Percentiles rank a stretch among this genome's conserved stretches.
Conservation (phyloP, 2,329 filamentous ascomycete genomes). For the Sarocladiaceae sp. region DNA sequence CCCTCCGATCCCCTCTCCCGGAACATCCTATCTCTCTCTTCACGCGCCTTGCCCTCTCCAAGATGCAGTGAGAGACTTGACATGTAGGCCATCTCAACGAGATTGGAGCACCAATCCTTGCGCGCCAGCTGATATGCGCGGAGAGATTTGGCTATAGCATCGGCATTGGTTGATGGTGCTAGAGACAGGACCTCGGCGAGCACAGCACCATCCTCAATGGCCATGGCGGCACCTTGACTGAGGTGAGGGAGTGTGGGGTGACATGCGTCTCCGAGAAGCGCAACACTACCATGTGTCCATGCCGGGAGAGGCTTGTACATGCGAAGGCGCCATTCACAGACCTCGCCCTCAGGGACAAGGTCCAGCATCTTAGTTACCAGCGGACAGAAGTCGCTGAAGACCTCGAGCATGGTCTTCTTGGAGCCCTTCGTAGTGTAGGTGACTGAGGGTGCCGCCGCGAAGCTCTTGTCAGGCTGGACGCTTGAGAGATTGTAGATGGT, state of each 20-base stretch:
- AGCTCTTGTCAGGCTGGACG: constrained; percentile 57
- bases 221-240: constrained; percentile 62
- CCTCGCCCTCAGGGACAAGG: constrained; percentile 56
- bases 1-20: constrained; percentile 43
- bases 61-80: constrained; percentile 50
- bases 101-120: constrained; percentile 47
- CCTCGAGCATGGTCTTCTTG: constrained; percentile 57
- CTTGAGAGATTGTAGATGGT: constrained; percentile 62
- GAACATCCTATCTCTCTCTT: constrained; percentile 53
- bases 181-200: constrained; percentile 48
- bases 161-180: constrained; percentile 29
- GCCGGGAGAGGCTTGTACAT: constrained; percentile 52
- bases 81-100: constrained; percentile 50
- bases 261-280: constrained; percentile 59
- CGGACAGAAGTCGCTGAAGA: constrained; percentile 58
- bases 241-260: constrained; percentile 65
- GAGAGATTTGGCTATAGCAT: constrained; percentile 43
- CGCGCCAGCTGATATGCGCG: constrained; percentile 52
- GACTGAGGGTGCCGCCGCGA: constrained; percentile 50
- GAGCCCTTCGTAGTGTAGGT: constrained; percentile 61
- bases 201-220: constrained; percentile 61
- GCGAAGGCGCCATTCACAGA: constrained; percentile 62
- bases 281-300: constrained; percentile 54
- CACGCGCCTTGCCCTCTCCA: constrained; percentile 49
- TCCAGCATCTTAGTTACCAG: constrained; percentile 54